These are phyloP conservation scores for Cucurbita argyrosperma DNA, from an alignment of 306 rosid genomes.

Conservation along the genomic window DNA sequence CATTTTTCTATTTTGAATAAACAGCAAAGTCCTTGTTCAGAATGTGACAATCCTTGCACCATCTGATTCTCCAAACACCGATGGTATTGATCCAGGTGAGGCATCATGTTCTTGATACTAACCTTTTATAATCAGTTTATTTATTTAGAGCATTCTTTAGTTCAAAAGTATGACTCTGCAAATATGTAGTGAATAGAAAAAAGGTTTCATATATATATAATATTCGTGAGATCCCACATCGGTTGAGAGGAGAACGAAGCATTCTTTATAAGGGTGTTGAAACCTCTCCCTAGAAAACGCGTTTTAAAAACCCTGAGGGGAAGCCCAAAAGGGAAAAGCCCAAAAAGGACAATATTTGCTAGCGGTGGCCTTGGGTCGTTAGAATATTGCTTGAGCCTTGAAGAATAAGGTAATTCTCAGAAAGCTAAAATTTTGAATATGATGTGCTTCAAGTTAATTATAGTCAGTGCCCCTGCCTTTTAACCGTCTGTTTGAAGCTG, in stretches of 20 bases:
- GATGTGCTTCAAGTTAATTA: background rate
- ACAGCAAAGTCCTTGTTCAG: slow-evolving; percentile 35
- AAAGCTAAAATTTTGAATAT: background rate
- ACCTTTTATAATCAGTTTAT: background rate
- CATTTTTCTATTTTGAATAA: background rate
- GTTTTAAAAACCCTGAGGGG: too few species aligned
- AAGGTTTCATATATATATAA: background rate
- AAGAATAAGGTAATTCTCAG: background rate
- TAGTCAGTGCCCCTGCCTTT: background rate
- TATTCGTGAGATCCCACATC: too few species aligned
- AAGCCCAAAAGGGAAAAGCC: too few species aligned
- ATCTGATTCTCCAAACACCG: slow-evolving; percentile 39
- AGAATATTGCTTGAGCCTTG: background rate
- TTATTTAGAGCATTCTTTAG: background rate
- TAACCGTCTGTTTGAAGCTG: background rate
- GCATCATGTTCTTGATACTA: background rate
- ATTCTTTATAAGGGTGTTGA: too few species aligned
- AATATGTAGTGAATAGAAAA: background rate
- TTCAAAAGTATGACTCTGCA: background rate
- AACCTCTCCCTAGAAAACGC: too few species aligned
- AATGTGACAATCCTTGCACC: slow-evolving; percentile 37
- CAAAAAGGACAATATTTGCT: too few species aligned
- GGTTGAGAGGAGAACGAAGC: too few species aligned
- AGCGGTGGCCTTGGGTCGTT: too few species aligned
- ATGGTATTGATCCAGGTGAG: slow-evolving; percentile 64